phyloP scores from a whole-genome alignment of 2,329 filamentous ascomycete species.

The Aspergillus unguis region DNA sequence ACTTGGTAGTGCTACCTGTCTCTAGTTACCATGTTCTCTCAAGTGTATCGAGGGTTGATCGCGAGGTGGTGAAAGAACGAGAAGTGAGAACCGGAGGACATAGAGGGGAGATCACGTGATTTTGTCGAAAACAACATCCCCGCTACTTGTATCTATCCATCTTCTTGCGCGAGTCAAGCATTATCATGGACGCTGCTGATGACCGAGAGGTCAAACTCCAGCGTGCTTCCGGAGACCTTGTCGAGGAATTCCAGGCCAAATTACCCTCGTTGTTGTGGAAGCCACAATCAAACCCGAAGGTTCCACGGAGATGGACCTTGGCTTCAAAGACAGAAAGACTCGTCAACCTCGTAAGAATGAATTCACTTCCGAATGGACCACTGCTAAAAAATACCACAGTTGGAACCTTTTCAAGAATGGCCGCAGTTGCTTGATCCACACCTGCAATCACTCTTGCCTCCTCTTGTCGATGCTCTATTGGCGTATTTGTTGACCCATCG shows the following conservation, averaged over 20 bases:
- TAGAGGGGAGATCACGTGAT: constrained; percentile 3
- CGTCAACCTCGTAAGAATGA: constrained; percentile 36
- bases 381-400: constrained; percentile 33
- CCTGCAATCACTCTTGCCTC: constrained; percentile 70
- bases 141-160: constrained; percentile 14
- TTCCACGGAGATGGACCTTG: constrained; percentile 40
- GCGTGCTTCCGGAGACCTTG: constrained; percentile 43
- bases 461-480: constrained; percentile 72
- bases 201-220: constrained; percentile 47
- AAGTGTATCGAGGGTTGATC: no score
- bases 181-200: constrained; percentile 44
- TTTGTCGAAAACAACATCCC: constrained; percentile 3
- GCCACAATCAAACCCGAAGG: constrained; percentile 22
- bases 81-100: no score
- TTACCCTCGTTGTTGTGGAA: constrained; percentile 45
- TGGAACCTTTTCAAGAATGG: constrained; percentile 92
- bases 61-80: no score
- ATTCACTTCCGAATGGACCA: background rate
- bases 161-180: background rate
- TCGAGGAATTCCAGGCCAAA: constrained; percentile 42
- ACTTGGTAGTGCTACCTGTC: no score
- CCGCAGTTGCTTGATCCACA: constrained; percentile 88
- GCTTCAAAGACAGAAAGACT: constrained; percentile 38
- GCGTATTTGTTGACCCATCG: constrained; percentile 54
- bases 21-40: no score